Percentiles rank a stretch among this genome's conserved stretches.
Conservation (phyloP, 163 green algal species). For the Coccomyxa subellipsoidea region DNA sequence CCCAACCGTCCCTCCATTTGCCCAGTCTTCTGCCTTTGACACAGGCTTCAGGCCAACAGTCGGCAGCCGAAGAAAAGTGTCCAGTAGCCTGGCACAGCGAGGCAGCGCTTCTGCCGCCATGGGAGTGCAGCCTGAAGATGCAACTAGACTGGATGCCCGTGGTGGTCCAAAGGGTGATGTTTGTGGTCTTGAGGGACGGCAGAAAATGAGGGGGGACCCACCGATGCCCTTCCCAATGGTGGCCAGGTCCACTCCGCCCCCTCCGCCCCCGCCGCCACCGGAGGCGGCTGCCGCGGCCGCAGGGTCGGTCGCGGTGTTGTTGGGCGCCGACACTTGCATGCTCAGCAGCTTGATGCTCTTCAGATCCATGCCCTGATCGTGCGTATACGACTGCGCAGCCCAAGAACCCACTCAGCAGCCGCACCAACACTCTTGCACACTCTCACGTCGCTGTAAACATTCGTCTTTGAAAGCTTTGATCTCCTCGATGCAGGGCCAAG, state of each 20-base stretch:
- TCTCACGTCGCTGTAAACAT: background rate
- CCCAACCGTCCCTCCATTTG: too few relatives aligned
- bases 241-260: background rate
- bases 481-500: background rate
- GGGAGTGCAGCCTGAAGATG: too few relatives aligned
- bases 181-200: too few relatives aligned
- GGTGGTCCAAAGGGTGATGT: too few relatives aligned
- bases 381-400: background rate
- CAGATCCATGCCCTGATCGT: background rate
- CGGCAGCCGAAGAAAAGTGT: too few relatives aligned
- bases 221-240: conserved; percentile 1
- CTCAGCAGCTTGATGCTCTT: background rate
- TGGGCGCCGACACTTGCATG: background rate
- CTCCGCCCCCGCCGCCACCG: too few relatives aligned
- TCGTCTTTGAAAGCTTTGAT: too few relatives aligned
- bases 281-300: background rate
- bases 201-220: background rate
- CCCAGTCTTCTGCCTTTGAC: too few relatives aligned
- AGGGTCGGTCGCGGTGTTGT: background rate
- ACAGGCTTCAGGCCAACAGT: too few relatives aligned
- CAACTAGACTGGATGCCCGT: too few relatives aligned
- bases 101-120: too few relatives aligned
- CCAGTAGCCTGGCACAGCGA: too few relatives aligned
- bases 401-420: background rate
- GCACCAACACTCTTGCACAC: background rate